phyloP scores from a whole-genome alignment of 2,329 filamentous ascomycete species.

The Escovopsis sp. region DNA sequence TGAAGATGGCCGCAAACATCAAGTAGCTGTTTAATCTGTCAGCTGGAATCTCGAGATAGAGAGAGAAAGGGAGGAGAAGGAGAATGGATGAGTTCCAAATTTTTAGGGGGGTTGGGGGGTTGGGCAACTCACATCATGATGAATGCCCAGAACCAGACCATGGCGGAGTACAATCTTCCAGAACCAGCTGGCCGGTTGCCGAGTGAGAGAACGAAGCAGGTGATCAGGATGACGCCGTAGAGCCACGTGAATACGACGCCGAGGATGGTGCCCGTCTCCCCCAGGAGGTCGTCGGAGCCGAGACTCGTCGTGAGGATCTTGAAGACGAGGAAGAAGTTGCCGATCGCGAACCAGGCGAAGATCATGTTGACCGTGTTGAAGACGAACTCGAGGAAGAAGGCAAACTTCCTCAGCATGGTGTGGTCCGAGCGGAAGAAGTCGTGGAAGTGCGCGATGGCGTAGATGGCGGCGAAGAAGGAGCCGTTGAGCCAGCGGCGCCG shows the following conservation, averaged over 20 bases:
- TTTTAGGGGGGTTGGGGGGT: no score
- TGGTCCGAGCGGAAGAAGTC: slow-evolving; percentile 92
- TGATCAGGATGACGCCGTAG: slow-evolving; percentile 80
- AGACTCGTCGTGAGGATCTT: slow-evolving; percentile 87
- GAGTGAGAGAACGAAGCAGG: slow-evolving; percentile 87
- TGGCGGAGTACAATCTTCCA: slow-evolving; percentile 84
- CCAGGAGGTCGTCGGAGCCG: slow-evolving; percentile 53
- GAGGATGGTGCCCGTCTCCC: slow-evolving; percentile 62
- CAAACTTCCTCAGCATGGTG: slow-evolving; percentile 71
- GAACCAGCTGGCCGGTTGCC: slow-evolving; percentile 92
- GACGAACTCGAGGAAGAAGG: slow-evolving; percentile 82
- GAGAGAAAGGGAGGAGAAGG: no score
- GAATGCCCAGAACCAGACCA: slow-evolving; percentile 96
- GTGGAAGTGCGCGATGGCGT: slow-evolving; percentile 88
- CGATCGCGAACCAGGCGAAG: slow-evolving; percentile 96
- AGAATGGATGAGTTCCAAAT: no score
- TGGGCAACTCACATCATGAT: slow-evolving; percentile 67
- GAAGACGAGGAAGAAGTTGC: slow-evolving; percentile 99
- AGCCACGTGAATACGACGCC: slow-evolving; percentile 92
- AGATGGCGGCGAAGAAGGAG: slow-evolving; percentile 94
- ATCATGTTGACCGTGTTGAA: slow-evolving; percentile 96
- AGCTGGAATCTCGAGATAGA: slow-evolving; percentile 5
- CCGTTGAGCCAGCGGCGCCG: slow-evolving; percentile 95
- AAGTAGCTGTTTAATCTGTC: slow-evolving; percentile 47
- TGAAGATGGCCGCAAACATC: slow-evolving; percentile 88